These are phyloP conservation scores for Litsea cubeba DNA, from an alignment of 164 flowering plant species.

Conservation along the genomic window DNA sequence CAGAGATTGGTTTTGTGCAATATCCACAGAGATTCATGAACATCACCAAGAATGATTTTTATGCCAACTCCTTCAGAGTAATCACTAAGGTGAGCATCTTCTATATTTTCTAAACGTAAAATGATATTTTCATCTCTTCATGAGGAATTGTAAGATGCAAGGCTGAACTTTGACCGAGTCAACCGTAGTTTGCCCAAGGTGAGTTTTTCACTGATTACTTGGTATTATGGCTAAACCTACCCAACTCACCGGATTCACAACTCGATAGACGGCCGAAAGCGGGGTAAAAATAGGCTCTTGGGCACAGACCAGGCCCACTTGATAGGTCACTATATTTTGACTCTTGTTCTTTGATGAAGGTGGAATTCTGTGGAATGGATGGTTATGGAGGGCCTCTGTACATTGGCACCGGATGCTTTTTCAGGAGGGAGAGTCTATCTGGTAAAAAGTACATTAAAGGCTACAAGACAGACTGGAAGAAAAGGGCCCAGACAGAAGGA, in stretches of 20 bases:
- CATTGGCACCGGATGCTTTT: constrained; percentile 71
- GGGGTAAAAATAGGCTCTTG: no score
- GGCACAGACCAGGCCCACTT: neutral
- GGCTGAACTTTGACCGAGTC: neutral
- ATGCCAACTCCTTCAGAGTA: constrained; percentile 4
- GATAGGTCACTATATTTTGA: neutral
- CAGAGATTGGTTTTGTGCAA: constrained; percentile 29
- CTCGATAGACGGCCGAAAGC: no score
- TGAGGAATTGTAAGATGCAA: neutral
- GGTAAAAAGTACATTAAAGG: constrained; percentile 32
- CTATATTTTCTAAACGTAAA: neutral
- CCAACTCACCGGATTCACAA: no score
- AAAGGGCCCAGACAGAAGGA: neutral
- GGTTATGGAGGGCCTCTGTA: constrained; percentile 54
- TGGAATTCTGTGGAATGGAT: constrained; percentile 19
- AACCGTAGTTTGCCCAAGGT: no score
- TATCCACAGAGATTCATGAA: constrained; percentile 27
- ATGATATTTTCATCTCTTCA: neutral
- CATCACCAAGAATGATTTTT: constrained; percentile 19
- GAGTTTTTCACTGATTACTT: no score
- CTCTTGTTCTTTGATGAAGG: constrained; percentile 8
- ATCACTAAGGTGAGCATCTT: constrained; percentile 10
- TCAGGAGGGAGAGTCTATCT: constrained; percentile 51
- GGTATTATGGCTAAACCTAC: no score
- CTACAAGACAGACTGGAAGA: constrained; percentile 12